A percentile compares a stretch with the other conserved stretches of the same genome.
Conservation (phyloP, 106 monocot species). For the Chionographis japonica region DNA sequence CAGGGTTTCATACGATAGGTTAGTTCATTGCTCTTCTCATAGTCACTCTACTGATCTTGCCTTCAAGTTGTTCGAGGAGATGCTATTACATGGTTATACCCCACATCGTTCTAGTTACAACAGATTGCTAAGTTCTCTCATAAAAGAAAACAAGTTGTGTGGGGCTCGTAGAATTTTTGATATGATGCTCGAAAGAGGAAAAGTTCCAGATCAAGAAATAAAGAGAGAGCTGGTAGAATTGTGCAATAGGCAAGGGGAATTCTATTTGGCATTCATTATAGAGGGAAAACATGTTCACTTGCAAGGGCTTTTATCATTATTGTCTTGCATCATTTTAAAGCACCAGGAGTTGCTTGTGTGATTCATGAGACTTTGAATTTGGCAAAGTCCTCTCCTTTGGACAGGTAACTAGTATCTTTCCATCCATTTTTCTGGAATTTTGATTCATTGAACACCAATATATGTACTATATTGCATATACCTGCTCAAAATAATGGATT, state of each 20-base stretch:
- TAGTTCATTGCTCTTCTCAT: neutral
- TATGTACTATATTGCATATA: too few species aligned
- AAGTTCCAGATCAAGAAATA: neutral
- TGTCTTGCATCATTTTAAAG: too few species aligned
- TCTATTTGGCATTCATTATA: neutral
- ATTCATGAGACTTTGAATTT: too few species aligned
- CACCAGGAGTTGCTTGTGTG: too few species aligned
- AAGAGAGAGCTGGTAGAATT: neutral
- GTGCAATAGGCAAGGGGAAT: neutral
- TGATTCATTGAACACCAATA: too few species aligned
- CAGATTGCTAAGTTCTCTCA: neutral
- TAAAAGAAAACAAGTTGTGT: neutral
- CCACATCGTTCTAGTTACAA: neutral
- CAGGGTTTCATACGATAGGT: neutral
- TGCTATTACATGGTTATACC: neutral
- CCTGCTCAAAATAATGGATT: too few species aligned
- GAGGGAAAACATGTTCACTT: too few species aligned
- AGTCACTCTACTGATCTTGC: neutral
- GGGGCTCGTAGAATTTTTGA: neutral
- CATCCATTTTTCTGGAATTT: too few species aligned
- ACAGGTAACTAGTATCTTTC: too few species aligned
- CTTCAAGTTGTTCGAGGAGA: neutral
- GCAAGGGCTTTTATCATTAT: too few species aligned
- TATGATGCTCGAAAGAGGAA: constrained; percentile 1
- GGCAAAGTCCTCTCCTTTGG: too few species aligned